Conservation (phyloP, 768 basidiomycete genomes). For the Kondoa malvinella region DNA sequence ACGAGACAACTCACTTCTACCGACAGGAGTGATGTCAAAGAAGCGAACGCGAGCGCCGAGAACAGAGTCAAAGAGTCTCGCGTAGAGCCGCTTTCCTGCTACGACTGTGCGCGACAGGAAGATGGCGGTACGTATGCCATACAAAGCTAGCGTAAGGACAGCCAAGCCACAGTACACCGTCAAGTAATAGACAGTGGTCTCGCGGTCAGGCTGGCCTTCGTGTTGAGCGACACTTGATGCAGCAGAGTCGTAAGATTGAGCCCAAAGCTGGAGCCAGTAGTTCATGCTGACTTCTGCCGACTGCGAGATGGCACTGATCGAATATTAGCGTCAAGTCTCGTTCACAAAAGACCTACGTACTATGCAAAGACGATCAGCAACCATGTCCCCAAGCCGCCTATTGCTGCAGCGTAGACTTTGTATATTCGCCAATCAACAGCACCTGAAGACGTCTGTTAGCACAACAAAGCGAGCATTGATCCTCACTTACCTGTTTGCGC, state of each 20-base stretch:
- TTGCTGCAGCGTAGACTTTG: neutral
- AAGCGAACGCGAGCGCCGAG: conserved; percentile 29
- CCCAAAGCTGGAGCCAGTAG: conserved; percentile 12
- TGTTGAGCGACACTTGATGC: neutral
- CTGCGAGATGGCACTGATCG: neutral
- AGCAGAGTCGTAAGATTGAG: conserved; percentile 9
- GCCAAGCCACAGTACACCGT: conserved; percentile 26
- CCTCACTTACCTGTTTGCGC: neutral
- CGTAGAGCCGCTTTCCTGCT: conserved; percentile 27
- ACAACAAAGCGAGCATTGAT: neutral
- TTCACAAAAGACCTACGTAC: neutral
- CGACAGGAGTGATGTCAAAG: conserved; percentile 28
- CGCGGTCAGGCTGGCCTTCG: conserved; percentile 10
- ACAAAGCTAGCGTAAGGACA: conserved; percentile 24
- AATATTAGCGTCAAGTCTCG: neutral
- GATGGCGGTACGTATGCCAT: conserved; percentile 20
- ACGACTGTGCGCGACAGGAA: conserved; percentile 19
- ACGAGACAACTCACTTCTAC: conserved; percentile 23
- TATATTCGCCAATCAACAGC: neutral
- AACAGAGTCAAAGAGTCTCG: conserved; percentile 28
- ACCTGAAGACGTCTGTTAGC: neutral
- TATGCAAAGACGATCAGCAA: neutral
- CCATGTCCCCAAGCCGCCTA: neutral
- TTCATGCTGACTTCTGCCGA: conserved; percentile 9
- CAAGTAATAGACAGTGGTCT: conserved; percentile 25